Conservation (phyloP, 1,284 basidiomycete species). For the Cryptococcus sp. region DNA sequence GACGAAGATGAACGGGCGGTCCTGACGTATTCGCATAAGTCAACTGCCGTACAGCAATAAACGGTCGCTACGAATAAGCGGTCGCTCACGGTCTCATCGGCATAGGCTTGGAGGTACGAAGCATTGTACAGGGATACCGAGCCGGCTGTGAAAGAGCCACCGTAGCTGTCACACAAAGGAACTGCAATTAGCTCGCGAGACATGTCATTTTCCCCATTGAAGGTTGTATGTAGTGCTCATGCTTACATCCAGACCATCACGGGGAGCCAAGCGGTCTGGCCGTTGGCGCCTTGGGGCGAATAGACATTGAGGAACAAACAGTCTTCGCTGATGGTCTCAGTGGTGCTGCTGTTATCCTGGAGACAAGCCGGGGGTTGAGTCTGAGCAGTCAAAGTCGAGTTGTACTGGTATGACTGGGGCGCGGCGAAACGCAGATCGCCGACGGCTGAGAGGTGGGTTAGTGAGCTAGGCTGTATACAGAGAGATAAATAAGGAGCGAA, state of each 20-base stretch:
- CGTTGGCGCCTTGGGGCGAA: slow-evolving; percentile 23
- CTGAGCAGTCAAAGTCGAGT: slow-evolving; percentile 9
- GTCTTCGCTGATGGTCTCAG: slow-evolving; percentile 43
- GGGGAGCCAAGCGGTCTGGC: slow-evolving; percentile 31
- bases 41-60: background rate
- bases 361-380: slow-evolving; percentile 17
- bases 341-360: slow-evolving; percentile 7
- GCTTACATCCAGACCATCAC: slow-evolving; percentile 38
- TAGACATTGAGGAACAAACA: slow-evolving; percentile 54
- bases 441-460: slow-evolving; percentile 58
- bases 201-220: too few species aligned
- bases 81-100: slow-evolving; percentile 5
- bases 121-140: slow-evolving; percentile 23
- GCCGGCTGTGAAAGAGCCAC: slow-evolving; percentile 41
- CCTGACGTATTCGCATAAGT: slow-evolving; percentile 18
- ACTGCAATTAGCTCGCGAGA: too few species aligned
- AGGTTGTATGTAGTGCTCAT: too few species aligned
- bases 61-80: too few species aligned
- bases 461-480: slow-evolving; percentile 32
- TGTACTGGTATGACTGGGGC: slow-evolving; percentile 24
- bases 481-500: background rate
- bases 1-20: slow-evolving; percentile 52
- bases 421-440: slow-evolving; percentile 52
- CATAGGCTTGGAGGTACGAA: slow-evolving; percentile 19
- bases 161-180: slow-evolving; percentile 24